Evolutionary conservation across 2,329 filamentous ascomycete genomes (phyloP).

Genomic region (Penicillium sclerotigenum): DNA sequence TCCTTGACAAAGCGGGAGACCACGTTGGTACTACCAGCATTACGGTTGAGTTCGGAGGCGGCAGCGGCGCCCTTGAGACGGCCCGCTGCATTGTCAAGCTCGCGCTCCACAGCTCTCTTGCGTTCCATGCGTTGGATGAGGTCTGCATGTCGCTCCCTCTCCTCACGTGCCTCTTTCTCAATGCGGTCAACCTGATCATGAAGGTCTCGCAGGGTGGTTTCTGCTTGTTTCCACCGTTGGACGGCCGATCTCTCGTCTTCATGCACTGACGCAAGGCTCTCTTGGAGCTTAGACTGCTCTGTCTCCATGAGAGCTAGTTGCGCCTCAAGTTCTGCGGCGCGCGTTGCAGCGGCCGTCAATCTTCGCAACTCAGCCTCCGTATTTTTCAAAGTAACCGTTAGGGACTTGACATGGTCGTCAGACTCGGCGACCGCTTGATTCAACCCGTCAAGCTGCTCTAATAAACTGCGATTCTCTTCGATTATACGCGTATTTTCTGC

Average conservation of each 20-base stretch:
- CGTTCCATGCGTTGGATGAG: slow-evolving; percentile 79
- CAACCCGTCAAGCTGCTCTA: slow-evolving; percentile 79
- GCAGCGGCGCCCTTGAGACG: slow-evolving; percentile 79
- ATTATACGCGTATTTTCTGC: slow-evolving; percentile 71
- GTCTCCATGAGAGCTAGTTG: slow-evolving; percentile 76
- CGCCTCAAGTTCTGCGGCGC: slow-evolving; percentile 74
- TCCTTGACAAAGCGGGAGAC: slow-evolving; percentile 97
- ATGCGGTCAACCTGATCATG: slow-evolving; percentile 87
- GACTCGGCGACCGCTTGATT: slow-evolving; percentile 77
- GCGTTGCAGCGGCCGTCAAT: slow-evolving; percentile 68
- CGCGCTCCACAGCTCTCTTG: slow-evolving; percentile 75
- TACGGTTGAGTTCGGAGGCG: slow-evolving; percentile 59
- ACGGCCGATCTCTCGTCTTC: slow-evolving; percentile 76
- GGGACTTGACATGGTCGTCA: slow-evolving; percentile 71
- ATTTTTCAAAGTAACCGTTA: slow-evolving; percentile 72
- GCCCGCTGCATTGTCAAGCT: slow-evolving; percentile 74
- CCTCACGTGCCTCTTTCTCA: slow-evolving; percentile 75
- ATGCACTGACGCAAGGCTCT: slow-evolving; percentile 62
- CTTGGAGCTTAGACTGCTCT: slow-evolving; percentile 72
- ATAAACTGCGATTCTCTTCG: slow-evolving; percentile 75
- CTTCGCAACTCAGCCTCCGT: slow-evolving; percentile 75
- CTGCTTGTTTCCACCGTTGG: slow-evolving; percentile 80
- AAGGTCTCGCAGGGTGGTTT: slow-evolving; percentile 71
- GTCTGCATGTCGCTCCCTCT: slow-evolving; percentile 77
- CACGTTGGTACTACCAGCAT: slow-evolving; percentile 62